A percentile compares a stretch with the other conserved stretches of the same genome.
Evolutionary conservation across 805 yeast genomes (phyloP).

Genomic region (Komagataella pastoris): DNA sequence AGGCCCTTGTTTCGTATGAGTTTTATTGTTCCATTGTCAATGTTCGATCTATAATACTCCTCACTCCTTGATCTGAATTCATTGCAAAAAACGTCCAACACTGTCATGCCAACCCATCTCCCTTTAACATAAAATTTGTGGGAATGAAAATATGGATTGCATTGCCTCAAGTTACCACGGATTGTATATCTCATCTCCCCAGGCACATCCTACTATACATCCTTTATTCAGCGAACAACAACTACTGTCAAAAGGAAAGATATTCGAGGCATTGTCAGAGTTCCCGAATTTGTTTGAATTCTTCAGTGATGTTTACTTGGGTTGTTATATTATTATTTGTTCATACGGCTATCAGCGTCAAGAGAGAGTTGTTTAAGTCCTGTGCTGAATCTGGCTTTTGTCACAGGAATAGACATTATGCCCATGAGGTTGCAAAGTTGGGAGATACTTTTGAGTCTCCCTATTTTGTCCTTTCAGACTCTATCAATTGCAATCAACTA

Average conservation of each 20-base stretch:
- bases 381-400: constrained; percentile 83
- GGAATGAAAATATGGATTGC: constrained; percentile 22
- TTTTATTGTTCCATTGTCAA: constrained; percentile 6
- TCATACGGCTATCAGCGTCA: constrained; percentile 22
- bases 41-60: constrained; percentile 9
- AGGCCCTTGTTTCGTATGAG: constrained; percentile 7
- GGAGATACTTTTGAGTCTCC: constrained; percentile 17
- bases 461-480: constrained; percentile 25
- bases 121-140: constrained; percentile 26
- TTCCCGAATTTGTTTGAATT: background rate
- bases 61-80: constrained; percentile 22
- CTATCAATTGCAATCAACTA: constrained; percentile 10
- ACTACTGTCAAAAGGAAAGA: background rate
- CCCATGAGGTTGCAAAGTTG: constrained; percentile 20
- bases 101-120: constrained; percentile 25
- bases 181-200: background rate
- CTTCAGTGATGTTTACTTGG: background rate
- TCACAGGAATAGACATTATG: constrained; percentile 60
- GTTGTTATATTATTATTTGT: background rate
- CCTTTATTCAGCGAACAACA: background rate
- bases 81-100: constrained; percentile 21
- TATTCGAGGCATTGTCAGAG: too few relatives aligned
- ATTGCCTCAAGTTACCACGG: background rate
- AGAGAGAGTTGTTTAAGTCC: constrained; percentile 56
- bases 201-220: background rate